Evolutionary conservation across 2,329 filamentous ascomycete species (phyloP).

Genomic region (Elsinoe necatrix): DNA sequence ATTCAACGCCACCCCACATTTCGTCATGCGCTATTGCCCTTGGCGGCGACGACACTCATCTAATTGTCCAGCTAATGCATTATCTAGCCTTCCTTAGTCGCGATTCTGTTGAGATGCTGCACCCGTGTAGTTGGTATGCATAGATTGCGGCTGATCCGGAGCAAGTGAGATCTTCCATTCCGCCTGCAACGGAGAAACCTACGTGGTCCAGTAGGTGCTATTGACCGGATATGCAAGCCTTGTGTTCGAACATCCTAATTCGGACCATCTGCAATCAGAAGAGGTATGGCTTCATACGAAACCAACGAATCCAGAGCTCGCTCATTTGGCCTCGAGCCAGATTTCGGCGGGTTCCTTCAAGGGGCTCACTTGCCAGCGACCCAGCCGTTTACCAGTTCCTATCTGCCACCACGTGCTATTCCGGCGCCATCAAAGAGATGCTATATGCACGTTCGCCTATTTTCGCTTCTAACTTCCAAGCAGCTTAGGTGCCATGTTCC

Average conservation of each 20-base stretch:
- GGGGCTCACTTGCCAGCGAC: too few relatives aligned
- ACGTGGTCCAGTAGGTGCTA: not conserved
- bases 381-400: not conserved
- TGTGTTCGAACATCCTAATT: not conserved
- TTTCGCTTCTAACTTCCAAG: not conserved
- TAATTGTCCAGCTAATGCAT: constrained; percentile 5
- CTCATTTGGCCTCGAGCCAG: too few relatives aligned
- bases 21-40: not conserved
- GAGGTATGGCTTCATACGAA: not conserved
- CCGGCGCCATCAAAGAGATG: not conserved
- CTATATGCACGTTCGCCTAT: constrained; percentile 1
- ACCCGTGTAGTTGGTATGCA: constrained; percentile 5
- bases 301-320: not conserved
- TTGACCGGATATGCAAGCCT: not conserved
- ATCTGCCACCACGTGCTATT: not conserved
- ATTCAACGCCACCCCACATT: not conserved
- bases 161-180: not conserved
- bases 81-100: constrained; percentile 2
- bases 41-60: not conserved
- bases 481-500: not conserved
- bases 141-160: constrained; percentile 11
- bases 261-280: not conserved
- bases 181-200: not conserved
- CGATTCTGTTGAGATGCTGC: not conserved
- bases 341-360: too few relatives aligned